Evolutionary conservation across 768 basidiomycete species (phyloP).

Genomic region (Mycena polygramma): DNA sequence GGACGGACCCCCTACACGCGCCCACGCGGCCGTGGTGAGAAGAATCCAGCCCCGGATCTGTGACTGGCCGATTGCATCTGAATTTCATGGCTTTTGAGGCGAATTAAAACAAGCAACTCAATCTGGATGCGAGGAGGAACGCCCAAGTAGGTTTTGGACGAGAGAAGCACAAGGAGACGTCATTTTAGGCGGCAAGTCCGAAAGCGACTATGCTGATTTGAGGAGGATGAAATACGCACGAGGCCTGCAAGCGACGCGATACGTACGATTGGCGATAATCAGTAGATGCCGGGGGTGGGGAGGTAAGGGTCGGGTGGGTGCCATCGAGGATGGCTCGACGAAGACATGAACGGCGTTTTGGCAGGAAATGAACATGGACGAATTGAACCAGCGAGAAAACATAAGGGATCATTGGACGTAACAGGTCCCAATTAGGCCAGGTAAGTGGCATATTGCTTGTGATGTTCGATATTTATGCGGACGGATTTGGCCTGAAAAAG

Average conservation of each 20-base stretch:
- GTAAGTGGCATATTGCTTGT: too few relatives aligned
- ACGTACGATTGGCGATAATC: constrained; percentile 37
- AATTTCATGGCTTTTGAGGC: constrained; percentile 27
- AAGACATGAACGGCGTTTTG: constrained; percentile 31
- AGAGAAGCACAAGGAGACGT: constrained; percentile 2
- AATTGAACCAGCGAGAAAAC: not conserved
- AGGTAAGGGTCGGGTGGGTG: not conserved
- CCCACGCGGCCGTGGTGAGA: constrained; percentile 20
- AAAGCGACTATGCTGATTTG: constrained; percentile 14
- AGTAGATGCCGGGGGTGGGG: constrained; percentile 26
- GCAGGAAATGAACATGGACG: not conserved
- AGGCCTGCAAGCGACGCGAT: constrained; percentile 21
- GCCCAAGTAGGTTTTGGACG: constrained; percentile 9
- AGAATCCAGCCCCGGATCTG: constrained; percentile 31
- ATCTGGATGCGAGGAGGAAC: constrained; percentile 33
- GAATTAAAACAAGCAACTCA: constrained; percentile 32
- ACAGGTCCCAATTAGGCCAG: too few relatives aligned
- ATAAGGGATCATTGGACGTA: not conserved
- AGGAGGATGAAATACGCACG: constrained; percentile 12
- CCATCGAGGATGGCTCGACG: not conserved
- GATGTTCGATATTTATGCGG: too few relatives aligned
- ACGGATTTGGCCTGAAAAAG: too few relatives aligned
- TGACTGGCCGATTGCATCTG: constrained; percentile 18
- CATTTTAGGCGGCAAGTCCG: constrained; percentile 13
- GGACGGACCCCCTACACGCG: constrained; percentile 15